phyloP scores from a whole-genome alignment of 108 stramenopile genomes.

The Cyclostephanos invisitatus region DNA sequence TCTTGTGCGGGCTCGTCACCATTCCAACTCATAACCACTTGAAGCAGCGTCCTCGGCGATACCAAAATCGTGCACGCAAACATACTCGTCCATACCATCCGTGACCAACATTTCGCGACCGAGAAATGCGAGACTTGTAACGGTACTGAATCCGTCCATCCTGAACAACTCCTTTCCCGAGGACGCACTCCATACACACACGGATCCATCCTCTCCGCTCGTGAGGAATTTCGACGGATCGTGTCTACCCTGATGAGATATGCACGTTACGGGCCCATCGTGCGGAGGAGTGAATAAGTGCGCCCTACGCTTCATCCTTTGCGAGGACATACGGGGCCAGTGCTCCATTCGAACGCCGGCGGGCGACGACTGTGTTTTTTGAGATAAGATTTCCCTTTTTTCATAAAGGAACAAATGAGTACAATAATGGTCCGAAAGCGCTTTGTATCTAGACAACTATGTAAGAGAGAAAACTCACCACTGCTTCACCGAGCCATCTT shows the following conservation, averaged over 20 bases:
- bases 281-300: slow-evolving; percentile 58
- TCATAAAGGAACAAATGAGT: not conserved
- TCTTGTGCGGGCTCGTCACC: slow-evolving; percentile 13
- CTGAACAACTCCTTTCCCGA: slow-evolving; percentile 53
- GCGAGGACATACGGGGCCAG: slow-evolving; percentile 63
- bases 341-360: slow-evolving; percentile 48
- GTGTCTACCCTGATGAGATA: slow-evolving; percentile 36
- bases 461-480: slow-evolving; percentile 60
- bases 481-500: slow-evolving; percentile 64
- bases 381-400: slow-evolving; percentile 45
- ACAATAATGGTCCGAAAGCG: not conserved
- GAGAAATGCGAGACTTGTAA: slow-evolving; percentile 59
- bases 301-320: slow-evolving; percentile 58
- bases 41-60: slow-evolving; percentile 32
- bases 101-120: slow-evolving; percentile 59
- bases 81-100: slow-evolving; percentile 63
- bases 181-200: slow-evolving; percentile 56
- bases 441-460: not conserved
- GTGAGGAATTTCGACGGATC: slow-evolving; percentile 56
- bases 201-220: slow-evolving; percentile 52
- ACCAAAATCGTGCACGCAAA: slow-evolving; percentile 78
- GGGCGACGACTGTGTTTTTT: slow-evolving; percentile 17
- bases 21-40: slow-evolving; percentile 48
- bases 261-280: slow-evolving; percentile 50
- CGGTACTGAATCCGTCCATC: slow-evolving; percentile 65